Evolutionary conservation across 2,329 filamentous ascomycete genomes (phyloP).

Genomic region (Cercospora sp.): DNA sequence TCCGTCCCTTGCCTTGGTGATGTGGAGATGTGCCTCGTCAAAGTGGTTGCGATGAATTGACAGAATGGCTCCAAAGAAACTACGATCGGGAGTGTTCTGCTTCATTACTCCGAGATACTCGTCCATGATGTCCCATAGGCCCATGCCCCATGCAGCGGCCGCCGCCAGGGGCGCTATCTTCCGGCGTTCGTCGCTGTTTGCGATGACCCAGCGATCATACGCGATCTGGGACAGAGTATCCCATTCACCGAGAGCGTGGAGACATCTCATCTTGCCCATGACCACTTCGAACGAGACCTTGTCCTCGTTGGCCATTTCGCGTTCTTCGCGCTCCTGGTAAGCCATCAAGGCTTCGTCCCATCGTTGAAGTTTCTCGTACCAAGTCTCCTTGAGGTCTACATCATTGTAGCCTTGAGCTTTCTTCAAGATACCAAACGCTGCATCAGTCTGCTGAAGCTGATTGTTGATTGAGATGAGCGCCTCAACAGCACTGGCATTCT

Average conservation of each 20-base stretch:
- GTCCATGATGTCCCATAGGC: slow-evolving; percentile 98
- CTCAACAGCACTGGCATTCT: slow-evolving; percentile 92
- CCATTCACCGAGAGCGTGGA: slow-evolving; percentile 97
- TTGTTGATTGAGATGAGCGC: slow-evolving; percentile 99
- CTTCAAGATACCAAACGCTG: slow-evolving; percentile 93
- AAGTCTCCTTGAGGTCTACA: slow-evolving; percentile 94
- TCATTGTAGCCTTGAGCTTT: slow-evolving; percentile 96
- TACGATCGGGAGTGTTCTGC: slow-evolving; percentile 84
- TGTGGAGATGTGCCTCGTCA: slow-evolving; percentile 81
- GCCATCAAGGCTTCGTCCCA: slow-evolving; percentile 97
- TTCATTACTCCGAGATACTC: slow-evolving; percentile 96
- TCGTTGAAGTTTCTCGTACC: slow-evolving; percentile 97
- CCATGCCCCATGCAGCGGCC: slow-evolving; percentile 91
- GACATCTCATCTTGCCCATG: slow-evolving; percentile 99
- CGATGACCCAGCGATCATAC: slow-evolving; percentile 91
- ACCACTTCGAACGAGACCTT: slow-evolving; percentile 80
- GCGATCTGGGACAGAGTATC: slow-evolving; percentile 85
- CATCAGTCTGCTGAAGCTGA: slow-evolving; percentile 97
- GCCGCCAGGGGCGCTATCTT: slow-evolving; percentile 91
- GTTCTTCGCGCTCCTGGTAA: slow-evolving; percentile 82
- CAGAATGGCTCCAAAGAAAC: slow-evolving; percentile 96
- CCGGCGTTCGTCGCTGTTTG: slow-evolving; percentile 80
- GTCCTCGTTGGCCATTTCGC: slow-evolving; percentile 49
- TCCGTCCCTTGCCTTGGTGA: slow-evolving; percentile 87
- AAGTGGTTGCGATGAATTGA: slow-evolving; percentile 95